A percentile compares a stretch with the other conserved stretches of the same genome.
phyloP scores from a whole-genome alignment of 2,329 filamentous ascomycete genomes.

The Aspergillus fischeri region DNA sequence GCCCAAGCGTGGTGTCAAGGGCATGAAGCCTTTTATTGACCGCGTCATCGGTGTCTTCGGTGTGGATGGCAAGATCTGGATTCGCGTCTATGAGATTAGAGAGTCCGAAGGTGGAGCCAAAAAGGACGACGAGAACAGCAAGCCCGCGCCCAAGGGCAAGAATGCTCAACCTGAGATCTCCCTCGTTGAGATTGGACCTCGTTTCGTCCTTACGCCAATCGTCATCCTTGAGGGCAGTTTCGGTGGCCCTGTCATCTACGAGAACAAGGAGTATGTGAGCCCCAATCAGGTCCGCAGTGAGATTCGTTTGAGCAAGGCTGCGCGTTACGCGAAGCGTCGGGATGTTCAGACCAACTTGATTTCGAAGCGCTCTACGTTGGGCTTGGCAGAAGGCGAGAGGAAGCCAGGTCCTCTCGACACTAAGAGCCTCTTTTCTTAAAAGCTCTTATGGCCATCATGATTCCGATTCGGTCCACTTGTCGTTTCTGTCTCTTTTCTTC shows the following conservation, averaged over 20 bases:
- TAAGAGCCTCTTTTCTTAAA: conserved; percentile 63
- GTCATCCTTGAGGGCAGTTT: conserved; percentile 94
- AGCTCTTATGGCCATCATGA: conserved; percentile 54
- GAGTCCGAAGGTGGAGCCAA: conserved; percentile 66
- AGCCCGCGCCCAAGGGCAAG: conserved; percentile 42
- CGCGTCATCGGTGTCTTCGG: conserved; percentile 90
- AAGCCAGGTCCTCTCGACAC: conserved; percentile 71
- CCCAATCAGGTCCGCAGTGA: conserved; percentile 92
- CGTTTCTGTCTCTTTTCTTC: conserved; percentile 15
- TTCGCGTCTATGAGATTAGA: conserved; percentile 88
- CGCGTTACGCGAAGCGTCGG: conserved; percentile 69
- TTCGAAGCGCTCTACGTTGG: conserved; percentile 71
- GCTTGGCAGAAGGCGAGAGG: conserved; percentile 60
- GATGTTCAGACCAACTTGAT: conserved; percentile 70
- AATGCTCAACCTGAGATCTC: conserved; percentile 67
- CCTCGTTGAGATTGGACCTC: conserved; percentile 87
- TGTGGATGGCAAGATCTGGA: conserved; percentile 92
- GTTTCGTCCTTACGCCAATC: conserved; percentile 90
- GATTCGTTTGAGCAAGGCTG: conserved; percentile 69
- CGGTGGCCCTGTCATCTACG: conserved; percentile 92
- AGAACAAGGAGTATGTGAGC: conserved; percentile 95
- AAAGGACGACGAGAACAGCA: conserved; percentile 40
- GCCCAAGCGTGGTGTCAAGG: conserved; percentile 72
- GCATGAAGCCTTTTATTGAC: conserved; percentile 93
- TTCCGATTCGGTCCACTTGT: conserved; percentile 12